phyloP scores from a whole-genome alignment of 2,329 filamentous ascomycete species.

The Neurospora crassa region DNA sequence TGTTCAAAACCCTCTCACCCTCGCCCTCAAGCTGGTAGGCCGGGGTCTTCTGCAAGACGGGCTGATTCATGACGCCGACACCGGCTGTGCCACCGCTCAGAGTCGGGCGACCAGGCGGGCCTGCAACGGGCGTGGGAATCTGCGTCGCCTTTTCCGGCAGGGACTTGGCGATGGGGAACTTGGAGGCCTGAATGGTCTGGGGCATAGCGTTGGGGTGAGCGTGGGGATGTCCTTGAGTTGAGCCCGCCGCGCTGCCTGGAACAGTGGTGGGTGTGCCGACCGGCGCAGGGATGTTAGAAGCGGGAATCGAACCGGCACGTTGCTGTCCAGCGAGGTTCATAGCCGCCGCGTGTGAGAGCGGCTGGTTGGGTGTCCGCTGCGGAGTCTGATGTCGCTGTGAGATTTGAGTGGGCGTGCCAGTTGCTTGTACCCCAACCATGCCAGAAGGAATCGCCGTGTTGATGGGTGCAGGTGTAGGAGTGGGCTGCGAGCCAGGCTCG shows the following conservation, averaged over 20 bases:
- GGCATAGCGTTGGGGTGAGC: constrained; percentile 33
- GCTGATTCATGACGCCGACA: constrained; percentile 72
- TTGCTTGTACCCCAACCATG: constrained; percentile 28
- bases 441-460: constrained; percentile 37
- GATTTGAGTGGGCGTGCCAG: constrained; percentile 39
- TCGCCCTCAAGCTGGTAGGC: constrained; percentile 84
- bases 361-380: constrained; percentile 27
- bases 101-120: constrained; percentile 59
- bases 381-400: constrained; percentile 40
- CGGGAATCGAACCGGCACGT: constrained; percentile 18
- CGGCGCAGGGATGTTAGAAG: neutral
- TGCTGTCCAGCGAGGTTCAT: constrained; percentile 35
- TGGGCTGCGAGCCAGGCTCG: constrained; percentile 24
- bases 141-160: constrained; percentile 59
- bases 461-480: constrained; percentile 29
- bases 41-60: constrained; percentile 71
- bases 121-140: constrained; percentile 58
- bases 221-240: constrained; percentile 32
- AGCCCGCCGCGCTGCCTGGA: constrained; percentile 14
- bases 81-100: constrained; percentile 68
- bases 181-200: constrained; percentile 38
- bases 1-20: constrained; percentile 86
- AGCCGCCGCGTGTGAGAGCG: constrained; percentile 41
- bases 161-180: constrained; percentile 76
- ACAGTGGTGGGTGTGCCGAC: constrained; percentile 4